These are phyloP conservation scores for Cicer bijugum DNA, from an alignment of 306 rosid genomes.

Conservation along the genomic window DNA sequence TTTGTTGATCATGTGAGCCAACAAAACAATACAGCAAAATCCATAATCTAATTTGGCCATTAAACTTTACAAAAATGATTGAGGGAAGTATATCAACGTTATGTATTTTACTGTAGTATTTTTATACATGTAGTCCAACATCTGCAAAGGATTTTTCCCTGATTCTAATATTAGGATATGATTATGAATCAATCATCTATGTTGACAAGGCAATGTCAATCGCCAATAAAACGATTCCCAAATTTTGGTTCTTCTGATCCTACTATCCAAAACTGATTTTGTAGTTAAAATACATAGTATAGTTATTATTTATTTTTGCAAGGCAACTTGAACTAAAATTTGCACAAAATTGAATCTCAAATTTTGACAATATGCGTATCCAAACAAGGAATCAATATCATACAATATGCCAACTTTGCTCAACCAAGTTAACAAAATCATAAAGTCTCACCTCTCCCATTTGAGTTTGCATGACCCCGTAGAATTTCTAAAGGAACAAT, in stretches of 20 bases:
- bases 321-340: background rate
- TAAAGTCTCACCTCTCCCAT: slow-evolving; percentile 78
- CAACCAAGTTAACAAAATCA: background rate
- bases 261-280: background rate
- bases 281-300: background rate
- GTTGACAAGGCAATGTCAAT: slow-evolving; percentile 9
- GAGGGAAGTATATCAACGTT: background rate
- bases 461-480: slow-evolving; percentile 71
- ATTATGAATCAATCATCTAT: slow-evolving; percentile 29
- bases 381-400: slow-evolving; percentile 10
- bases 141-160: background rate
- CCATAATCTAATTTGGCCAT: background rate
- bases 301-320: background rate
- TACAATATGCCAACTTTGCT: background rate
- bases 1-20: background rate
- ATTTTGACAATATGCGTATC: slow-evolving; percentile 11
- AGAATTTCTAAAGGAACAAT: slow-evolving; percentile 87
- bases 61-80: background rate
- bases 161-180: background rate
- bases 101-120: background rate
- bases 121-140: background rate
- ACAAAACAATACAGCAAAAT: background rate
- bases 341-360: slow-evolving; percentile 3
- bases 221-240: slow-evolving; percentile 6
- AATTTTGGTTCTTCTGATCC: slow-evolving; percentile 22